phyloP scores from a whole-genome alignment of 2,329 filamentous ascomycete species.

The Diplodia corticola region DNA sequence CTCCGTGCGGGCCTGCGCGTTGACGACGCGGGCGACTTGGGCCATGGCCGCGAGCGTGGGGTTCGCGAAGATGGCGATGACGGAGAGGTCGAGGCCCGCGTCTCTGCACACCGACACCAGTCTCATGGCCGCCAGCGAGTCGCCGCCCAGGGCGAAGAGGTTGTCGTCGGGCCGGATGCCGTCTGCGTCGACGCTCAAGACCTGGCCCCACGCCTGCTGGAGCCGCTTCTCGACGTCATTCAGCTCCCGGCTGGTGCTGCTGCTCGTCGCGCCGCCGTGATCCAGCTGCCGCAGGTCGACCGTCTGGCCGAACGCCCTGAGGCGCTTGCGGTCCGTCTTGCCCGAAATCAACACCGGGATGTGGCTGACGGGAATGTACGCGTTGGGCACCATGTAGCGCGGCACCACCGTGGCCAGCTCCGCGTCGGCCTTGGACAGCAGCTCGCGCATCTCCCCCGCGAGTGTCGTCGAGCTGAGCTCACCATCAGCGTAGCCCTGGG shows the following conservation, averaged over 20 bases:
- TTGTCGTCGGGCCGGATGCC: conserved; percentile 57
- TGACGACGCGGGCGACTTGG: conserved; percentile 31
- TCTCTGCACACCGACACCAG: conserved; percentile 56
- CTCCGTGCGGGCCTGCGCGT: conserved; percentile 28
- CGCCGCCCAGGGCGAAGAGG: conserved; percentile 62
- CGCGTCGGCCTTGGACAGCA: conserved; percentile 11
- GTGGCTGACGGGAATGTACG: conserved; percentile 46
- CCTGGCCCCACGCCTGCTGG: conserved; percentile 22
- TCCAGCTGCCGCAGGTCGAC: conserved; percentile 26
- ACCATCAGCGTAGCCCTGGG: conserved; percentile 1
- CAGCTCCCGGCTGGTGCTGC: background rate
- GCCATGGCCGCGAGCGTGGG: conserved; percentile 51
- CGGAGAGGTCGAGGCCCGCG: conserved; percentile 52
- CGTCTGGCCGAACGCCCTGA: conserved; percentile 27
- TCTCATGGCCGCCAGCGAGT: conserved; percentile 63
- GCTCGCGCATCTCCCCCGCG: background rate
- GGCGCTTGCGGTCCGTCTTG: conserved; percentile 38
- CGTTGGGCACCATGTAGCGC: conserved; percentile 44
- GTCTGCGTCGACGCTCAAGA: conserved; percentile 22
- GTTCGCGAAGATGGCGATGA: conserved; percentile 57
- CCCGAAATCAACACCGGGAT: conserved; percentile 49
- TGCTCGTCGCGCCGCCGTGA: background rate
- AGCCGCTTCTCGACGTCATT: conserved; percentile 13
- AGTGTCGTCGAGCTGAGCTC: conserved; percentile 26
- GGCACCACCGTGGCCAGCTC: conserved; percentile 28